Evolutionary conservation across 1,284 basidiomycete species (phyloP).

Genomic region (Cerrena zonata): DNA sequence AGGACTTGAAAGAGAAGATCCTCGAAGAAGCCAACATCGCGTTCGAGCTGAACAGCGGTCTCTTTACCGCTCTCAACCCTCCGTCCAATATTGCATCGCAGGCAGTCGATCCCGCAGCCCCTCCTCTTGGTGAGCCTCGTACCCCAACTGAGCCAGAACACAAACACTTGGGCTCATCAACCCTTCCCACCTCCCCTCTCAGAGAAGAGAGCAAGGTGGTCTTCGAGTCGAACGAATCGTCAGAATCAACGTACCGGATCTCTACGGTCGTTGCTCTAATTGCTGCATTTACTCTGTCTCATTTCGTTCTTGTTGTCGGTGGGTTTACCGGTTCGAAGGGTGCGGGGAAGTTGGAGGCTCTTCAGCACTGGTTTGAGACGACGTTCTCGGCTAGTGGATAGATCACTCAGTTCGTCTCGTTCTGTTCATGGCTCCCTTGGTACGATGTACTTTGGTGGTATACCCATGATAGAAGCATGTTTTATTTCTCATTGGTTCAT

Average conservation of each 20-base stretch:
- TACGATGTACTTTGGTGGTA: too few relatives aligned
- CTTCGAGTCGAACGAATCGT: conserved; percentile 13
- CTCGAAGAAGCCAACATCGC: conserved; percentile 63
- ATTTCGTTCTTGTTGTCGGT: conserved; percentile 44
- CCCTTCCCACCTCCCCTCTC: conserved; percentile 1
- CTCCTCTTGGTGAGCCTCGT: conserved; percentile 23
- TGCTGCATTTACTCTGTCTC: conserved; percentile 45
- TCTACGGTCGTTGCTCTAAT: conserved; percentile 41
- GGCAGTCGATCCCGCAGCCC: conserved; percentile 7
- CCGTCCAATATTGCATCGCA: conserved; percentile 12
- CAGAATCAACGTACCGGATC: conserved; percentile 26
- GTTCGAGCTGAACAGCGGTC: conserved; percentile 62
- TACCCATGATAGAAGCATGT: too few relatives aligned
- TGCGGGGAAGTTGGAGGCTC: conserved; percentile 1
- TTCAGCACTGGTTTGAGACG: conserved; percentile 3
- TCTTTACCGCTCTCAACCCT: conserved; percentile 50
- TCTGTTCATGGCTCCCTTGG: too few relatives aligned
- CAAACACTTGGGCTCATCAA: conserved; percentile 20
- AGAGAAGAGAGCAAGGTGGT: conserved; percentile 10
- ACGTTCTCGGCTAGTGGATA: background rate
- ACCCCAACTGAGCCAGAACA: conserved; percentile 17
- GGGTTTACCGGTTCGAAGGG: conserved; percentile 41
- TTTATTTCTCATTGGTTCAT: too few relatives aligned
- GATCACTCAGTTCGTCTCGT: too few relatives aligned
- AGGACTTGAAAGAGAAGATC: conserved; percentile 53